Percentiles rank a stretch among this genome's conserved stretches.
These are phyloP conservation scores for Phytopythium sindhum DNA, from an alignment of 352 stramenopile species.

Conservation along the genomic window DNA sequence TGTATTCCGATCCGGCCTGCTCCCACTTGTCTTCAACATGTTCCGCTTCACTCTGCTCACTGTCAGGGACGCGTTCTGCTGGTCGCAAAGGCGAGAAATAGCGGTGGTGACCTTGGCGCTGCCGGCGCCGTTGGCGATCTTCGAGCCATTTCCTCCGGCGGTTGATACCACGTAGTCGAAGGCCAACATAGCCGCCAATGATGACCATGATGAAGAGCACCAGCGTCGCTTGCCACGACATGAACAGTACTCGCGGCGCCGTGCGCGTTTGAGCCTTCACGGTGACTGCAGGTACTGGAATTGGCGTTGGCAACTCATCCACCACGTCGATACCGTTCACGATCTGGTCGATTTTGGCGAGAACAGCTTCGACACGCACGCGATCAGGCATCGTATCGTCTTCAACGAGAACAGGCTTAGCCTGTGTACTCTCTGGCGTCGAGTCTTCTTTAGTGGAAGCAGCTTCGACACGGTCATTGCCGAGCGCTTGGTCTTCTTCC, in stretches of 20 bases:
- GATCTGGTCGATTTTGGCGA: not conserved
- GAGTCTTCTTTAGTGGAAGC: not conserved
- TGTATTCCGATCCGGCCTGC: conserved; percentile 13
- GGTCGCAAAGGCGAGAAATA: not conserved
- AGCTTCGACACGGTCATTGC: not conserved
- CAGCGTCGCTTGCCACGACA: conserved; percentile 41
- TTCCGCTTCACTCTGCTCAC: not conserved
- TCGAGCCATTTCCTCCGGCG: conserved; percentile 51
- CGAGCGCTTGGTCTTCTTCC: not conserved
- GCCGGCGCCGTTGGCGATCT: conserved; percentile 28
- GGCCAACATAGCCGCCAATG: conserved; percentile 39
- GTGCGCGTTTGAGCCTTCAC: not conserved
- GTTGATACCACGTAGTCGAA: conserved; percentile 44
- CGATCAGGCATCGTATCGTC: not conserved
- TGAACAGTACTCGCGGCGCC: conserved; percentile 9
- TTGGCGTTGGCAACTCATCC: not conserved
- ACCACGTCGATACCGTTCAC: not conserved
- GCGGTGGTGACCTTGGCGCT: conserved; percentile 11
- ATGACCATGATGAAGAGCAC: conserved; percentile 36
- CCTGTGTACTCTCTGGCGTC: not conserved
- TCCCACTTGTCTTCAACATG: conserved; percentile 28
- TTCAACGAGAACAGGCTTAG: not conserved
- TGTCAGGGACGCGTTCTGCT: not conserved
- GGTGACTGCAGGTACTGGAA: not conserved
- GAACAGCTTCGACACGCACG: not conserved